phyloP scores from a whole-genome alignment of 768 basidiomycete genomes.

The Auricularia auricula-judae region DNA sequence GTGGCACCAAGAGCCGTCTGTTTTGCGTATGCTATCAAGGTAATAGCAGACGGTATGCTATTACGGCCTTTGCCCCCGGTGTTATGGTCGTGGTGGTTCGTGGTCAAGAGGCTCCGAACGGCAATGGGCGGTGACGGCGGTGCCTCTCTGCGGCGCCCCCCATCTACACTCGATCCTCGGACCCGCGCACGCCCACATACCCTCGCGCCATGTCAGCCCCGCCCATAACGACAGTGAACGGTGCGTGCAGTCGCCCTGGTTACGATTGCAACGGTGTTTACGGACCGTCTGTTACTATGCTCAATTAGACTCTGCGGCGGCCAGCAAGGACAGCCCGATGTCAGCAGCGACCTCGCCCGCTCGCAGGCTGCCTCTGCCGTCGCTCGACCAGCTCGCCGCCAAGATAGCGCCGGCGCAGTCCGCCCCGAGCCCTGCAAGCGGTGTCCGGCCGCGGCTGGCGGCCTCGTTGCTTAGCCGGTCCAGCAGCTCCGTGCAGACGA shows the following conservation, averaged over 20 bases:
- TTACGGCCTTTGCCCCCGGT: no score
- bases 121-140: background rate
- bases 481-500: conserved; percentile 23
- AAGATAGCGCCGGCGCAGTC: conserved; percentile 17
- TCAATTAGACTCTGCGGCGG: background rate
- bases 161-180: background rate
- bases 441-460: conserved; percentile 55
- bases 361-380: conserved; percentile 15
- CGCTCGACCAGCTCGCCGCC: conserved; percentile 71
- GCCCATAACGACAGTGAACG: background rate
- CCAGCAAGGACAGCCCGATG: background rate
- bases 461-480: conserved; percentile 47
- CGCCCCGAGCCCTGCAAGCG: conserved; percentile 10
- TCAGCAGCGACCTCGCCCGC: background rate
- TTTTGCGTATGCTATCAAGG: no score
- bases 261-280: background rate
- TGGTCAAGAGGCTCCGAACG: background rate
- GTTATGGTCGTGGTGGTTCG: no score
- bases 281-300: background rate
- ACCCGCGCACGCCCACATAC: background rate
- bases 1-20: no score
- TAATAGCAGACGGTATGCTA: no score
- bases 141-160: background rate
- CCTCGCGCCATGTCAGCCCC: background rate
- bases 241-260: background rate